Percentiles rank a stretch among this genome's conserved stretches.
Evolutionary conservation across 139 green algal species (phyloP).

Genomic region (Chlorokybus atmophyticus): DNA sequence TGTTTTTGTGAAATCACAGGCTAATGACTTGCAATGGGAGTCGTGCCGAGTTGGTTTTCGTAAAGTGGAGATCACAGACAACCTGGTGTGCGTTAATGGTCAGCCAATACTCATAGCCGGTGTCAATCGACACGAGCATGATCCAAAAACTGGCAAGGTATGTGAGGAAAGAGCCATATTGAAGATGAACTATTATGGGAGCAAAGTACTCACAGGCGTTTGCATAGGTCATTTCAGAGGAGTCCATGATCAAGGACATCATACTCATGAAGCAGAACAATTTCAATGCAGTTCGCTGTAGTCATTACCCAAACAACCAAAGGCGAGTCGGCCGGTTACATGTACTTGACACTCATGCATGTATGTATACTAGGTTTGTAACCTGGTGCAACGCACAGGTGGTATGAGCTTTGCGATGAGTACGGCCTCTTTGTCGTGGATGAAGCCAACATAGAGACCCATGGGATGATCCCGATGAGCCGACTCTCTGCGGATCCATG

Average conservation of each 20-base stretch:
- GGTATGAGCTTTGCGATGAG: conserved; percentile 28
- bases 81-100: conserved; percentile 69
- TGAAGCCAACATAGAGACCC: conserved; percentile 94
- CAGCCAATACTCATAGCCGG: conserved; percentile 60
- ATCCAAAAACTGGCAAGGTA: conserved; percentile 46
- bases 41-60: conserved; percentile 77
- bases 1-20: too few species aligned
- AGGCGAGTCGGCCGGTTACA: conserved; percentile 9
- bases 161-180: too few species aligned
- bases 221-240: conserved; percentile 5
- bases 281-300: conserved; percentile 87
- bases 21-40: conserved; percentile 55
- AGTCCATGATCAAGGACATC: conserved; percentile 51
- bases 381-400: neutral
- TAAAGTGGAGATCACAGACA: conserved; percentile 37
- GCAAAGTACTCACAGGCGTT: too few species aligned
- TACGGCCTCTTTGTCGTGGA: conserved; percentile 85
- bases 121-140: conserved; percentile 90
- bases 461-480: conserved; percentile 56
- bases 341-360: neutral
- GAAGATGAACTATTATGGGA: too few species aligned
- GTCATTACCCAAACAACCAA: conserved; percentile 87
- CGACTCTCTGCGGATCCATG: conserved; percentile 6
- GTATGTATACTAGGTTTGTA: neutral
- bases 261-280: conserved; percentile 83